Percentiles rank a stretch among this genome's conserved stretches.
phyloP scores from a whole-genome alignment of 2,329 filamentous ascomycete species.

The Byssothecium circinans region DNA sequence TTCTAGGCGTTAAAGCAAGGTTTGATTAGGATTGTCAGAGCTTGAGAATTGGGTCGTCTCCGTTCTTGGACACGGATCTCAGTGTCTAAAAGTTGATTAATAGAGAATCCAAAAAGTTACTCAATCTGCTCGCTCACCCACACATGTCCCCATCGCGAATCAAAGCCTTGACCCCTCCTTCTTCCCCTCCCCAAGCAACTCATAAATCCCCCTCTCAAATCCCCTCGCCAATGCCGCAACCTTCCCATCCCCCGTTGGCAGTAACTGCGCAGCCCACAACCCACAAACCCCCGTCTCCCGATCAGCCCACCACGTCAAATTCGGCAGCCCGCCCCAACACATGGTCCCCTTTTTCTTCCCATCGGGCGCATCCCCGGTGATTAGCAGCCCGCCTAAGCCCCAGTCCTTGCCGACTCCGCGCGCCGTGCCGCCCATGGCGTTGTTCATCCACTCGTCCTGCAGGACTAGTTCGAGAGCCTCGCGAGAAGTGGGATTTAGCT shows the following conservation, averaged over 20 bases:
- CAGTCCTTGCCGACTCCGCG: conserved; percentile 25
- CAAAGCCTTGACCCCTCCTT: conserved; percentile 9
- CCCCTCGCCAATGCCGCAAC: conserved; percentile 13
- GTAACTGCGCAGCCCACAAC: conserved; percentile 32
- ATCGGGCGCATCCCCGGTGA: conserved; percentile 19
- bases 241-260: conserved; percentile 33
- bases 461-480: conserved; percentile 40
- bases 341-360: conserved; percentile 32
- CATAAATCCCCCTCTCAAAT: conserved; percentile 27
- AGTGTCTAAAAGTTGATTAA: no score
- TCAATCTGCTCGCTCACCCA: no score
- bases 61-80: no score
- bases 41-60: no score
- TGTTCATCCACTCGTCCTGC: conserved; percentile 20
- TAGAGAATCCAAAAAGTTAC: no score
- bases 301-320: conserved; percentile 39
- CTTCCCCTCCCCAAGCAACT: conserved; percentile 14
- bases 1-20: no score
- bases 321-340: conserved; percentile 39
- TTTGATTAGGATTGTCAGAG: no score
- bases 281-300: conserved; percentile 34
- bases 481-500: conserved; percentile 22
- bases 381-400: conserved; percentile 36
- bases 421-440: conserved; percentile 27
- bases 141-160: no score